These are phyloP conservation scores for Dictyostelium firmibasis DNA, from an alignment of 78 protist species.

Conservation along the genomic window DNA sequence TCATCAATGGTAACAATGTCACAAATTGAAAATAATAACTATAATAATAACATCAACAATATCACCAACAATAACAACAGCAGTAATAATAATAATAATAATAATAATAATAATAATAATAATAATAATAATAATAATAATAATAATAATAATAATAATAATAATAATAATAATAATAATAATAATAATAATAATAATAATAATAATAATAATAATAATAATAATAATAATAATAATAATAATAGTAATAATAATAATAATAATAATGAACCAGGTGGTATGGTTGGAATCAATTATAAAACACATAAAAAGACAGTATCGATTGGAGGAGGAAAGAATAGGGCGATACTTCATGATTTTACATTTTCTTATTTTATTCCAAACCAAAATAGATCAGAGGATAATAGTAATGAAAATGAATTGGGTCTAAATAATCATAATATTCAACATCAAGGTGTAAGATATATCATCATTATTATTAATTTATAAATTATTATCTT, in stretches of 20 bases:
- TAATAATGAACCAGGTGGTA: background rate
- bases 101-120: no score
- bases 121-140: no score
- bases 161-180: no score
- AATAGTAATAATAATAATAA: no score
- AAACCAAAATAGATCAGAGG: background rate
- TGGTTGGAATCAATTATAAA: background rate
- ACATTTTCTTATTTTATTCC: conserved; percentile 19
- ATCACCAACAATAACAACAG: background rate
- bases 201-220: no score
- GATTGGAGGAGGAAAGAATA: conserved; percentile 53
- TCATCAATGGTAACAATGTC: background rate
- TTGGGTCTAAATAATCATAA: background rate
- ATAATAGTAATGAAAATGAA: conserved; percentile 1
- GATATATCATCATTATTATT: background rate
- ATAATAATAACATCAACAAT: background rate
- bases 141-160: no score
- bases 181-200: background rate
- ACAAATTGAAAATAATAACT: background rate
- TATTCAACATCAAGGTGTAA: conserved; percentile 39
- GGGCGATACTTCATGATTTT: conserved; percentile 32
- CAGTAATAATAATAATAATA: background rate
- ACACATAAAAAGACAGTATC: conserved; percentile 20
- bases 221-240: no score
- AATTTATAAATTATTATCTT: background rate